A percentile compares a stretch with the other conserved stretches of the same genome.
Conservation (phyloP, 108 stramenopile genomes). For the Nitzschia palea region DNA sequence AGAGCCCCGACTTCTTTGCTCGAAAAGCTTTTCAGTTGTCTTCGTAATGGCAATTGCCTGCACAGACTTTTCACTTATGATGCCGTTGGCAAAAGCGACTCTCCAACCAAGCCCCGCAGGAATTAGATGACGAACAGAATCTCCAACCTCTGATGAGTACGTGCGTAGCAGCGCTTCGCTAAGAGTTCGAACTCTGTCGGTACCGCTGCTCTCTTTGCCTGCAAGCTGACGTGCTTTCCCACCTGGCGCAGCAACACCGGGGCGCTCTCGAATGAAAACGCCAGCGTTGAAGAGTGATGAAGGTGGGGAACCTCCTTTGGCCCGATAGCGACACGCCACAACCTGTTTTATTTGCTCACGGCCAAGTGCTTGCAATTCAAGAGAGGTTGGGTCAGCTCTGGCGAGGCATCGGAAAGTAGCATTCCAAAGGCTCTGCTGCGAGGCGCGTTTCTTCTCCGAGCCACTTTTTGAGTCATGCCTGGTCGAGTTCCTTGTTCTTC, state of each 20-base stretch:
- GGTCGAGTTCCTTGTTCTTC: not conserved
- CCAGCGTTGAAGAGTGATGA: conserved; percentile 55
- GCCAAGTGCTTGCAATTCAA: conserved; percentile 67
- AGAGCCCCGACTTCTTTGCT: not conserved
- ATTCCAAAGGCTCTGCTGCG: conserved; percentile 35
- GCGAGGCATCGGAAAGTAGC: conserved; percentile 77
- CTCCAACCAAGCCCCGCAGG: conserved; percentile 70
- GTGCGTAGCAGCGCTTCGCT: conserved; percentile 63
- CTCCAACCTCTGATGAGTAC: not conserved
- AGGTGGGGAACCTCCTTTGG: conserved; percentile 46
- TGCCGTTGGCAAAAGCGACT: conserved; percentile 53
- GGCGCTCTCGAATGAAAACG: conserved; percentile 48
- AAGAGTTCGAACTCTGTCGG: conserved; percentile 45
- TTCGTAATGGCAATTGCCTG: not conserved
- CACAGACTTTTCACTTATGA: conserved; percentile 38
- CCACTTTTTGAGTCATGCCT: not conserved
- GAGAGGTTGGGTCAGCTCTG: conserved; percentile 65
- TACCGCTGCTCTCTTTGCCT: conserved; percentile 30
- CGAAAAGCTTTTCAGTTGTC: conserved; percentile 4
- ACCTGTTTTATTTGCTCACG: conserved; percentile 78
- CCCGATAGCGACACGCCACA: conserved; percentile 57
- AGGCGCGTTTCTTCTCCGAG: conserved; percentile 9
- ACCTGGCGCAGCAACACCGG: conserved; percentile 10
- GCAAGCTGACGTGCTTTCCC: conserved; percentile 1
- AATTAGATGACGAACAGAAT: conserved; percentile 20